Evolutionary conservation across 768 basidiomycete species (phyloP).

Genomic region (Termitomyces sp.): DNA sequence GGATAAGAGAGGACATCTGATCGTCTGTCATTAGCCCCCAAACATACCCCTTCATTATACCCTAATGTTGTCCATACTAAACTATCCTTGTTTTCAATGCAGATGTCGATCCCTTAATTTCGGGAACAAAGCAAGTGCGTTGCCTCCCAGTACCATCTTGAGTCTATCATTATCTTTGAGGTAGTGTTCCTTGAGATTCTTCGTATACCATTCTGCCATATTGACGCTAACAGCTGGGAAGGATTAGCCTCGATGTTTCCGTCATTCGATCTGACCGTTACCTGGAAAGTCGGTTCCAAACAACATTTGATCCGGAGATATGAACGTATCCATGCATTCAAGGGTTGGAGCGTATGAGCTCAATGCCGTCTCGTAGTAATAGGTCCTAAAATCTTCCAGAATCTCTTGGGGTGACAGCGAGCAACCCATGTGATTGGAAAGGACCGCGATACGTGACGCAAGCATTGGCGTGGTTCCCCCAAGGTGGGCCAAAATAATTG

Average conservation of each 20-base stretch:
- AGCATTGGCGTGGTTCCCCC: slow-evolving; percentile 66
- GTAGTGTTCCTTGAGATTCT: slow-evolving; percentile 46
- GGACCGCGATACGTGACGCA: slow-evolving; percentile 61
- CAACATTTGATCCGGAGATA: slow-evolving; percentile 44
- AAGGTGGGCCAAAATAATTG: slow-evolving; percentile 67
- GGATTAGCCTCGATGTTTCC: background rate
- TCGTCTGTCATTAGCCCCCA: background rate
- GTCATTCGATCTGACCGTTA: slow-evolving; percentile 17
- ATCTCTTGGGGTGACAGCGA: slow-evolving; percentile 58
- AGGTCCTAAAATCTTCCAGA: slow-evolving; percentile 59
- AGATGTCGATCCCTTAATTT: slow-evolving; percentile 12
- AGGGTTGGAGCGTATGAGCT: slow-evolving; percentile 50
- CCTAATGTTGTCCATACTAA: background rate
- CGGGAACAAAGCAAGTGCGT: slow-evolving; percentile 49
- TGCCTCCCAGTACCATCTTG: slow-evolving; percentile 38
- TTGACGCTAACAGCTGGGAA: slow-evolving; percentile 48
- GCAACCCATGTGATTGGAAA: slow-evolving; percentile 69
- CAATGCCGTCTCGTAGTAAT: slow-evolving; percentile 73
- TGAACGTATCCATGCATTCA: slow-evolving; percentile 43
- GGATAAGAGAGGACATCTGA: slow-evolving; percentile 37
- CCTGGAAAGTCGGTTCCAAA: slow-evolving; percentile 80
- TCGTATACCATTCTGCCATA: slow-evolving; percentile 58
- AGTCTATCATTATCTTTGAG: slow-evolving; percentile 30
- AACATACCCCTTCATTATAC: background rate
- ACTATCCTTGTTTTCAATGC: background rate